Evolutionary conservation across 768 basidiomycete species (phyloP).

Genomic region (Rubroboletus pulcherrimus): DNA sequence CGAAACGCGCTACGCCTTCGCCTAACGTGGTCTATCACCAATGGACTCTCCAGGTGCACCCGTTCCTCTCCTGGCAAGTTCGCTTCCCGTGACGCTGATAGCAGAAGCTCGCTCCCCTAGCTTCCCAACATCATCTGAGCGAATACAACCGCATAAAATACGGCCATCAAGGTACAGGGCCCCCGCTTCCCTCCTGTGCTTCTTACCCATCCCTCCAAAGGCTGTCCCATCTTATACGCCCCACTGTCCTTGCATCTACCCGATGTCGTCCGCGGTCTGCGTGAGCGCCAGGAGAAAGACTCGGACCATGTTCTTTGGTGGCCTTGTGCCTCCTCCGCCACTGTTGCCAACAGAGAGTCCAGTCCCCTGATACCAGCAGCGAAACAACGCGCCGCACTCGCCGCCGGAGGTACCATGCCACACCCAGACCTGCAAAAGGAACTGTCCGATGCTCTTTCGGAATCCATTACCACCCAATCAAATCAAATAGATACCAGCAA

Average conservation of each 20-base stretch:
- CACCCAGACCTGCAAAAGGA: slow-evolving; percentile 42
- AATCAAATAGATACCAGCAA: background rate
- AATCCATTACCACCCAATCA: slow-evolving; percentile 29
- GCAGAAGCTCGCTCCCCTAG: slow-evolving; percentile 49
- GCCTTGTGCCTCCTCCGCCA: slow-evolving; percentile 29
- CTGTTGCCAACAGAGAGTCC: background rate
- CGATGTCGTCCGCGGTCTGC: slow-evolving; percentile 50
- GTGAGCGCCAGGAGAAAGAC: slow-evolving; percentile 45
- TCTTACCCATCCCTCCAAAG: slow-evolving; percentile 31
- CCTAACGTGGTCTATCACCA: background rate
- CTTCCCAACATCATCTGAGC: slow-evolving; percentile 72
- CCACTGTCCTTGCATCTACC: slow-evolving; percentile 66
- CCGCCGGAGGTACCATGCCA: slow-evolving; percentile 9
- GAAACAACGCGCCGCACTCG: slow-evolving; percentile 24
- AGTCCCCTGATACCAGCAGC: slow-evolving; percentile 18
- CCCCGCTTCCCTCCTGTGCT: background rate
- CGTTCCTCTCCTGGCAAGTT: background rate
- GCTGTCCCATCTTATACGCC: slow-evolving; percentile 53
- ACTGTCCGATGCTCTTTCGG: slow-evolving; percentile 52
- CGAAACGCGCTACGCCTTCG: too few relatives aligned
- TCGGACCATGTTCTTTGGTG: slow-evolving; percentile 46
- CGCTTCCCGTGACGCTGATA: background rate
- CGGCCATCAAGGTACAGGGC: slow-evolving; percentile 39
- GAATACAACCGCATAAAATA: slow-evolving; percentile 70
- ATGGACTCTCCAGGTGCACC: slow-evolving; percentile 24